Conservation (phyloP, 208 protist genomes). For the Acanthamoeba sp. region DNA sequence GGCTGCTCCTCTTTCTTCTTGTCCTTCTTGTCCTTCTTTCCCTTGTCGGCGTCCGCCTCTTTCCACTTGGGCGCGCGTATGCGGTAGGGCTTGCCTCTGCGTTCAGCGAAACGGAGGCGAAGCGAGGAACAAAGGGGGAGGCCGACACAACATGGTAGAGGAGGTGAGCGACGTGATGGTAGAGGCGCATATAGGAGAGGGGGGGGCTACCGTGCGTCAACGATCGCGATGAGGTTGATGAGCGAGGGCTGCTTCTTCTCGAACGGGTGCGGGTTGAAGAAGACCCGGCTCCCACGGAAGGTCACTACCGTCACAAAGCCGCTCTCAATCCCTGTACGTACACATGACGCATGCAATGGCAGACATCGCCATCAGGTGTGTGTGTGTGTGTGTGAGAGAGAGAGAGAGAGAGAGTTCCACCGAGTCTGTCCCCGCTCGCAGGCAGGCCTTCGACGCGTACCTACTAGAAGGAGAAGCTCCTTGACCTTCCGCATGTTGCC, state of each 20-base stretch:
- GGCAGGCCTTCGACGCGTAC: no score
- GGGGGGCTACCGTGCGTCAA: background rate
- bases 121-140: no score
- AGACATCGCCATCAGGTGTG: background rate
- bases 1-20: background rate
- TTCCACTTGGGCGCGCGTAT: constrained; percentile 52
- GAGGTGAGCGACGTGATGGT: background rate
- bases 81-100: constrained; percentile 9
- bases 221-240: constrained; percentile 21
- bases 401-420: no score
- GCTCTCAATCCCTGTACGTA: background rate
- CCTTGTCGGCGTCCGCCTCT: background rate
- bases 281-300: constrained; percentile 21
- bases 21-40: background rate
- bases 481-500: constrained; percentile 50
- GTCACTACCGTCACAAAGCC: constrained; percentile 44
- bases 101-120: no score
- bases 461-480: constrained; percentile 27
- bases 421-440: no score
- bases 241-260: constrained; percentile 51
- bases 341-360: background rate
- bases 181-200: background rate
- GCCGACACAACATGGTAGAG: no score
- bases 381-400: no score
- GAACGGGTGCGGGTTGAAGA: constrained; percentile 54